Base-by-base conservation (phyloP, 306 rosid species). In the Crataegus laevigata region DNA sequence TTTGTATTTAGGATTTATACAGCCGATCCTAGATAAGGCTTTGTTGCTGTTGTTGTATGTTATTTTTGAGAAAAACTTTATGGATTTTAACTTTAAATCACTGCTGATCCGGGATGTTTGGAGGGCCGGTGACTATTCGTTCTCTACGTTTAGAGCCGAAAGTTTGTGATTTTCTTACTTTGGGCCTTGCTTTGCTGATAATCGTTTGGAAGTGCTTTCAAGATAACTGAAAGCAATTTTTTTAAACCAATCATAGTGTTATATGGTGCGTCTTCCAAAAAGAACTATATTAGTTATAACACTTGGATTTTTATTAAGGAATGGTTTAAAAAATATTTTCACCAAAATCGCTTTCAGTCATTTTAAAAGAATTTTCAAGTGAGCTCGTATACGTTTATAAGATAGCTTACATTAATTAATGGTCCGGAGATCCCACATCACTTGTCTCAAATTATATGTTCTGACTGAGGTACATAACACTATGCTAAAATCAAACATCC, bases 381-480 rank as follows among this genome's bases (percentile, higher is more conserved):
- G 3, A 32, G 36, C 7, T 32, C 47, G 29, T 71, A 74, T 69
- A 62, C 50, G 43, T 25, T 74, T 80, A 28, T 50, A 21, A 32
- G 50, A 12, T 63, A n/a, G 73, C 70, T 42, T 38, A 1, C 42
- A 8, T 8, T n/a, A 43, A 13, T 69, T 24, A 59, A 1, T 51
- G 32, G 78, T 77, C 73, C 51, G 68, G 72, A 54, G 71, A 74
- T 84, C 87, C 76, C 86, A 69, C 66, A 21, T 59, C 70, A 55
- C 68, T 66, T 81, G 85, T 84, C 83, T 67, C 74, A 36, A 47
- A 69, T 69, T 69, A 76, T 21, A 81, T 66, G 29, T 34, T 38
- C 52, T 6, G 55, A 78, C 45, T 24, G 36, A 57, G 65, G 87
- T 45, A 66, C 74, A 70, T 64, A 54, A 8, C 11, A 26, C 71